Evolutionary conservation across 305 asterid species (phyloP).

Genomic region (Solanum hybrid): DNA sequence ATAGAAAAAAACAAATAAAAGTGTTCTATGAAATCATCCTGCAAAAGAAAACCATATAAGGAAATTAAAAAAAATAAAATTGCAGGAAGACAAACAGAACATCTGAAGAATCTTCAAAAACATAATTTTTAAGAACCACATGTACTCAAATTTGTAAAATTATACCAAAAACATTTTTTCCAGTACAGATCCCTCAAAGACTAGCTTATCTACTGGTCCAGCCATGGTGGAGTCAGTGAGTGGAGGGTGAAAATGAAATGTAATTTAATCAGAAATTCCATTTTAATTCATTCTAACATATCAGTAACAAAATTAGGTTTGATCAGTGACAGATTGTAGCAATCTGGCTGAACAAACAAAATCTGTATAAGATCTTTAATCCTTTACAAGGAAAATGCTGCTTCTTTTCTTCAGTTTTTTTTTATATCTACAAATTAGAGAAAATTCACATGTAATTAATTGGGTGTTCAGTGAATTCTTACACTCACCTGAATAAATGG

Average conservation of each 20-base stretch:
- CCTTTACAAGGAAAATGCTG: slow-evolving; percentile 1
- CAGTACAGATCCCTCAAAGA: slow-evolving; percentile 1
- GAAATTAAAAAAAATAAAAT: neutral
- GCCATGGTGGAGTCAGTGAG: neutral
- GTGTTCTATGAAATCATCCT: neutral
- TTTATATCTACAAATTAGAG: neutral
- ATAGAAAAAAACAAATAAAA: neutral
- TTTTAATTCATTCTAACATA: neutral
- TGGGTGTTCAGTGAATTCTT: neutral
- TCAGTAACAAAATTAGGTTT: neutral
- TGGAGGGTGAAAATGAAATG: neutral
- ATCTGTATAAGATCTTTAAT: neutral
- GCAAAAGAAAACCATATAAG: neutral
- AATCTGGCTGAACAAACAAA: slow-evolving; percentile 1
- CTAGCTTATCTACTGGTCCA: neutral
- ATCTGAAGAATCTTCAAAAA: neutral
- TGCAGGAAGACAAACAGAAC: neutral
- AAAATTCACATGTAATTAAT: neutral
- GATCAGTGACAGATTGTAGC: neutral
- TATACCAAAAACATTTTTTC: neutral
- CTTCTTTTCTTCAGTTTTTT: neutral
- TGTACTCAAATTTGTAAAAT: neutral
- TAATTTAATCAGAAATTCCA: neutral
- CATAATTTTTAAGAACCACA: neutral
- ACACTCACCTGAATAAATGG: slow-evolving; percentile 24